Evolutionary conservation across 495 filamentous ascomycete genomes (phyloP).

Genomic region (Hypoxylon trugodes): DNA sequence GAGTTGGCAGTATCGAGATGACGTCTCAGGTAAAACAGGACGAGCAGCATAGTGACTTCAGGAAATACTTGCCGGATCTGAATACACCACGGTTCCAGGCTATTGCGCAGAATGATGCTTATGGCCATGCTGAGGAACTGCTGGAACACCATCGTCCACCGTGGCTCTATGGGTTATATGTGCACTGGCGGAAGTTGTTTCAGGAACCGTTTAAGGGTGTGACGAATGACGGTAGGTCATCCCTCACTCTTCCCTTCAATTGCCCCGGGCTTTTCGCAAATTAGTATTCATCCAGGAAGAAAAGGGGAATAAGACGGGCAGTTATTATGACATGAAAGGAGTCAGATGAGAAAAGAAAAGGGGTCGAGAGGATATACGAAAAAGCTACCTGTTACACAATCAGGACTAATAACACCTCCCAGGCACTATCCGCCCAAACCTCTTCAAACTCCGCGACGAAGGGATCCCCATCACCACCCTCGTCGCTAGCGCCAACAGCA

Average conservation of each 20-base stretch:
- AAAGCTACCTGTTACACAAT: not conserved
- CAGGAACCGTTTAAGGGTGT: constrained; percentile 76
- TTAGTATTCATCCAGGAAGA: too few species aligned
- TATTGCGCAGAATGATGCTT: constrained; percentile 68
- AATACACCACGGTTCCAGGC: constrained; percentile 66
- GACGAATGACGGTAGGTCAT: constrained; percentile 67
- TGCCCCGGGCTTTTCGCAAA: not conserved
- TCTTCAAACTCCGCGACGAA: constrained; percentile 70
- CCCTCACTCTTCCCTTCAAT: not conserved
- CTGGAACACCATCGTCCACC: constrained; percentile 66
- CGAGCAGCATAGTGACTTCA: constrained; percentile 51
- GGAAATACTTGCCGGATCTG: constrained; percentile 69
- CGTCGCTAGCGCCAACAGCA: constrained; percentile 53
- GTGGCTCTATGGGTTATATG: constrained; percentile 72
- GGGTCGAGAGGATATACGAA: not conserved
- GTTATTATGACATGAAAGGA: not conserved
- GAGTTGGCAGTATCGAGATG: constrained; percentile 20
- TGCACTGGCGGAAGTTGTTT: constrained; percentile 71
- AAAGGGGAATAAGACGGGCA: not conserved
- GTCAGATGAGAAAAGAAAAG: not conserved
- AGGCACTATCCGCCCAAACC: constrained; percentile 62
- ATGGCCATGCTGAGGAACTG: constrained; percentile 70
- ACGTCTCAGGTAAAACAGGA: constrained; percentile 25
- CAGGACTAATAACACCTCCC: not conserved
- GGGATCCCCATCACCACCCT: constrained; percentile 65